Conservation (phyloP, 2,329 filamentous ascomycete genomes). For the Aureobasidium sp. region DNA sequence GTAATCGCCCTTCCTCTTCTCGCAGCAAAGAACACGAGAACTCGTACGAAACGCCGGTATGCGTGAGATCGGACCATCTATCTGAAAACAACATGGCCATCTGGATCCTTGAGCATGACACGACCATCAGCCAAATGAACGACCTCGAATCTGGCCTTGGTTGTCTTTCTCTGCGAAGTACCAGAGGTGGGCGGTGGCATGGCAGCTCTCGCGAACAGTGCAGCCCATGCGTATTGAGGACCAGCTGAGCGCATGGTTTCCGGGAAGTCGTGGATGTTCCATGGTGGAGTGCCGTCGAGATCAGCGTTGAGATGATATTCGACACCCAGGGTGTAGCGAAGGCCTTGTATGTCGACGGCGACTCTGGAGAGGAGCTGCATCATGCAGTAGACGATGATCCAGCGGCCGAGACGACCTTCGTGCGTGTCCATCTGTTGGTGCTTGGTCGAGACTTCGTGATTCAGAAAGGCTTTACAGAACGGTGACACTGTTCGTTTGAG, state of each 20-base stretch:
- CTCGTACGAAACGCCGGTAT: neutral
- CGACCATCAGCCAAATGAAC: neutral
- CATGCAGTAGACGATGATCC: constrained; percentile 38
- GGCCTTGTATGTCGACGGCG: constrained; percentile 34
- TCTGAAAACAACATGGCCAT: constrained; percentile 4
- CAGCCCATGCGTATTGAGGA: constrained; percentile 5
- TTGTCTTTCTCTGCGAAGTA: neutral
- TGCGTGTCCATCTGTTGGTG: constrained; percentile 30
- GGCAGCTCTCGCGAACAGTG: neutral
- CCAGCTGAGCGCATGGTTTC: neutral
- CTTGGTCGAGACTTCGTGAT: constrained; percentile 33
- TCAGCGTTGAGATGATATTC: constrained; percentile 35
- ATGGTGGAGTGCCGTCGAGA: constrained; percentile 22
- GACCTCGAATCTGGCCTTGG: neutral
- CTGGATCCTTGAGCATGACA: neutral
- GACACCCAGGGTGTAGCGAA: constrained; percentile 32
- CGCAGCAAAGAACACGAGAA: neutral
- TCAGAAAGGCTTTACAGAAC: constrained; percentile 25
- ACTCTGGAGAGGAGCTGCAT: constrained; percentile 37
- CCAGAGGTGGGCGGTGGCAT: neutral
- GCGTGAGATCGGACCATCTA: neutral
- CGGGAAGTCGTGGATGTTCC: constrained; percentile 13
- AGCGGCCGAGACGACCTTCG: constrained; percentile 38
- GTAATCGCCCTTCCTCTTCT: neutral
- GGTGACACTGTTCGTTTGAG: neutral